Evolutionary conservation across 257 asterid genomes (phyloP).

Genomic region (Pogostemon cablin): DNA sequence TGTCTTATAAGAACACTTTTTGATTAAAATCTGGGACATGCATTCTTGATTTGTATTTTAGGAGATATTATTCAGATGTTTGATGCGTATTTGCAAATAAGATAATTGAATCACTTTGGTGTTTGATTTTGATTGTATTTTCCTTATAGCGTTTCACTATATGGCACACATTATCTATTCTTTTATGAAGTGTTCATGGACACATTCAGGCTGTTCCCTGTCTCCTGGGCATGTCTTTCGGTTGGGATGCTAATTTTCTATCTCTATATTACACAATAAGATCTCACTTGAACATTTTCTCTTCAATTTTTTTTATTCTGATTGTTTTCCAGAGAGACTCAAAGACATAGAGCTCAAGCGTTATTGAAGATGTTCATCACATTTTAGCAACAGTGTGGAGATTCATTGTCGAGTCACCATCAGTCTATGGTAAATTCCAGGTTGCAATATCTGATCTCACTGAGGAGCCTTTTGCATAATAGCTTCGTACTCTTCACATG

Average conservation of each 20-base stretch:
- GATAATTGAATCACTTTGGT: no score
- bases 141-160: no score
- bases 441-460: conserved; percentile 62
- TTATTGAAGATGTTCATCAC: conserved; percentile 96
- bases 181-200: no score
- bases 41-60: no score
- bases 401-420: conserved; percentile 79
- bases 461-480: conserved; percentile 76
- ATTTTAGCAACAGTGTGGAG: conserved; percentile 93
- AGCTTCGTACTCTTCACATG: conserved; percentile 77
- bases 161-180: no score
- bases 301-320: conserved; percentile 4
- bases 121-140: no score
- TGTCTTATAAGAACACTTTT: no score
- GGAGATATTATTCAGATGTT: no score
- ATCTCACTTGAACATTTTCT: conserved; percentile 3
- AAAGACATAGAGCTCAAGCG: conserved; percentile 97
- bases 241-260: neutral
- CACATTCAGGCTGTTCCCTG: no score
- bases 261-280: neutral
- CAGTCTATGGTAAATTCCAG: conserved; percentile 61
- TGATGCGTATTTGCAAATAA: no score
- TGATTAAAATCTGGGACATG: no score
- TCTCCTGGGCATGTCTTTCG: conserved; percentile 24
- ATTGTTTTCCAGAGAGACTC: conserved; percentile 58